Percentiles rank a stretch among this genome's conserved stretches.
phyloP scores from a whole-genome alignment of 495 filamentous ascomycete species.

The Entonaema liquescens region DNA sequence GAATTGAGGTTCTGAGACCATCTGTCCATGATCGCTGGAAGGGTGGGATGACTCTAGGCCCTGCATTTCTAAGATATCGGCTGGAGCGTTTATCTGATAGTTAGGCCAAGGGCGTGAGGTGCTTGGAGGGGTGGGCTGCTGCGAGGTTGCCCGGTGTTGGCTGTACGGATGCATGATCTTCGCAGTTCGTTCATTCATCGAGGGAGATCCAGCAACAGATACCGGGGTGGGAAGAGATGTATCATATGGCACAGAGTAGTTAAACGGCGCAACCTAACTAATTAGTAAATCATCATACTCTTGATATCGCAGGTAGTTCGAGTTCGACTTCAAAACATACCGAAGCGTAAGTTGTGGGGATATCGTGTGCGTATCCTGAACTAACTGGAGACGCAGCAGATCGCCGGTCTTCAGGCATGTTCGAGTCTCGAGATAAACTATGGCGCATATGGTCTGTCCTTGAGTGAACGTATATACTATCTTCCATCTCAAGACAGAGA shows the following conservation, averaged over 20 bases:
- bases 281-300: slow-evolving; percentile 26
- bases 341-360: slow-evolving; percentile 42
- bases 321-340: slow-evolving; percentile 30
- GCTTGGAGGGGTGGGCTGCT: slow-evolving; percentile 55
- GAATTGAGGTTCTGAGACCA: slow-evolving; percentile 38
- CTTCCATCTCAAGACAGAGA: slow-evolving; percentile 38
- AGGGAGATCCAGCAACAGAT: slow-evolving; percentile 55
- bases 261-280: slow-evolving; percentile 53
- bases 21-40: slow-evolving; percentile 37
- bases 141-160: slow-evolving; percentile 46
- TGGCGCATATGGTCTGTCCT: slow-evolving; percentile 41
- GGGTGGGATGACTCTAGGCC: slow-evolving; percentile 42
- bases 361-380: slow-evolving; percentile 42
- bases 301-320: not conserved
- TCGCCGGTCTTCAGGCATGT: slow-evolving; percentile 33
- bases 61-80: slow-evolving; percentile 46
- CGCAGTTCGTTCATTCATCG: slow-evolving; percentile 49
- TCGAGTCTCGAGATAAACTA: slow-evolving; percentile 39
- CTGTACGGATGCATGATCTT: slow-evolving; percentile 50
- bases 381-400: slow-evolving; percentile 33
- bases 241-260: slow-evolving; percentile 53
- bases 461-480: slow-evolving; percentile 31
- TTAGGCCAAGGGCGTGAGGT: slow-evolving; percentile 54
- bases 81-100: slow-evolving; percentile 44
- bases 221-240: slow-evolving; percentile 57